phyloP scores from a whole-genome alignment of 192 early-diverging fungal species.

The Entomortierella chlamydospora region DNA sequence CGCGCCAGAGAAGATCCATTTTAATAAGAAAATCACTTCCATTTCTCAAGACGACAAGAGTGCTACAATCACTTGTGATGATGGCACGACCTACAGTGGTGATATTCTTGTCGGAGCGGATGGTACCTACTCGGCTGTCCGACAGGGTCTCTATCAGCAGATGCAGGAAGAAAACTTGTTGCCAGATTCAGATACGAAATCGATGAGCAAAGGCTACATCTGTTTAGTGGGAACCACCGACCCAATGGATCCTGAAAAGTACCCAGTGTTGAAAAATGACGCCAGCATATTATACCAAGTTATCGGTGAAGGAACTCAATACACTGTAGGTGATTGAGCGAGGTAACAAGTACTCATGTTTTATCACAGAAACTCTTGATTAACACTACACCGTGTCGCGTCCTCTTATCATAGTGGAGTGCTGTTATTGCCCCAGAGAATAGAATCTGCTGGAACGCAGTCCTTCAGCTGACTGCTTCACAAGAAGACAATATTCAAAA shows the following conservation, averaged over 20 bases:
- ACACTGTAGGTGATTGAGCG: not conserved
- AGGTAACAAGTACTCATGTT: not conserved
- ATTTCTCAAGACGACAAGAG: constrained; percentile 7
- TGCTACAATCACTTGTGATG: constrained; percentile 9
- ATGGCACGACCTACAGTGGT: constrained; percentile 12
- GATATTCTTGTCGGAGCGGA: constrained; percentile 28
- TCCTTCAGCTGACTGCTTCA: constrained; percentile 1
- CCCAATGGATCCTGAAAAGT: constrained; percentile 5
- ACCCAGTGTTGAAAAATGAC: not conserved
- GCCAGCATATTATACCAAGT: not conserved
- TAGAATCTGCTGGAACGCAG: constrained; percentile 17
- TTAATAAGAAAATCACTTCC: constrained; percentile 8
- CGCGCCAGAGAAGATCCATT: constrained; percentile 2
- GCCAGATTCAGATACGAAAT: not conserved
- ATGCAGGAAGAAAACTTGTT: not conserved
- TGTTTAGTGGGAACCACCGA: constrained; percentile 20
- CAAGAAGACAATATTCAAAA: constrained; percentile 9
- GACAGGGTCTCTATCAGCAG: constrained; percentile 6
- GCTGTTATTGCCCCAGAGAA: constrained; percentile 7
- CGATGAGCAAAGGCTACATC: constrained; percentile 1
- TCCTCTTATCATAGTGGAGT: constrained; percentile 23
- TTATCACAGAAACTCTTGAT: not conserved
- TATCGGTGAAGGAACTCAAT: constrained; percentile 1
- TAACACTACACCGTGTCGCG: too few species aligned
- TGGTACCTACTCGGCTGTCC: constrained; percentile 18